A percentile compares a stretch with the other conserved stretches of the same genome.
Conservation (phyloP, 2,329 filamentous ascomycete genomes). For the Colletotrichum lentis region DNA sequence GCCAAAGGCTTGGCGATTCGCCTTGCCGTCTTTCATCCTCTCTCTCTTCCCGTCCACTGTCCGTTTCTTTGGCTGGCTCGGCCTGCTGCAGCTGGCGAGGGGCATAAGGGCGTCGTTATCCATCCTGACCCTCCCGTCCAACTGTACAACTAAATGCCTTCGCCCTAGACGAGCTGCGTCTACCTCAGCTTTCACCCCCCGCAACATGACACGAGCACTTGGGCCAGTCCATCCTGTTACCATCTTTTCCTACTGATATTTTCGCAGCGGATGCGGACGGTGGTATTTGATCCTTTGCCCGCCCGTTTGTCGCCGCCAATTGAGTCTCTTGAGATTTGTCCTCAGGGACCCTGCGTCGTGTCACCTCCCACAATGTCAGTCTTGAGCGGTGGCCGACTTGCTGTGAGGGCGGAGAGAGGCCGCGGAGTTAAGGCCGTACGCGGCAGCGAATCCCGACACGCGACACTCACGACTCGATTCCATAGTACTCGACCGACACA, state of each 20-base stretch:
- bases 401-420: not conserved
- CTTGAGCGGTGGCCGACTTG: not conserved
- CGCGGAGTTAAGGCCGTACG: not conserved
- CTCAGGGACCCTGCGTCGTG: not conserved
- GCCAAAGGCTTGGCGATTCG: slow-evolving; percentile 28
- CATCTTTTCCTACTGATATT: not conserved
- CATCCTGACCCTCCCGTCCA: slow-evolving; percentile 7
- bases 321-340: not conserved
- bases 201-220: not conserved
- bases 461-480: slow-evolving; percentile 6
- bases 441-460: slow-evolving; percentile 9
- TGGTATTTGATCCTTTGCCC: not conserved
- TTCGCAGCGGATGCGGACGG: not conserved
- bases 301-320: not conserved
- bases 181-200: not conserved
- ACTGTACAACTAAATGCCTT: not conserved
- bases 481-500: not conserved
- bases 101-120: not conserved
- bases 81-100: slow-evolving; percentile 5
- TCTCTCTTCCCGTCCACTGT: slow-evolving; percentile 2
- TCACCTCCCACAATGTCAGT: not conserved
- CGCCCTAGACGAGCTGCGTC: slow-evolving; percentile 25
- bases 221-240: slow-evolving; percentile 8
- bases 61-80: slow-evolving; percentile 16
- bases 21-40: slow-evolving; percentile 12